Evolutionary conservation across 192 early-diverging fungal genomes (phyloP).

Genomic region (Allomyces javanicus): DNA sequence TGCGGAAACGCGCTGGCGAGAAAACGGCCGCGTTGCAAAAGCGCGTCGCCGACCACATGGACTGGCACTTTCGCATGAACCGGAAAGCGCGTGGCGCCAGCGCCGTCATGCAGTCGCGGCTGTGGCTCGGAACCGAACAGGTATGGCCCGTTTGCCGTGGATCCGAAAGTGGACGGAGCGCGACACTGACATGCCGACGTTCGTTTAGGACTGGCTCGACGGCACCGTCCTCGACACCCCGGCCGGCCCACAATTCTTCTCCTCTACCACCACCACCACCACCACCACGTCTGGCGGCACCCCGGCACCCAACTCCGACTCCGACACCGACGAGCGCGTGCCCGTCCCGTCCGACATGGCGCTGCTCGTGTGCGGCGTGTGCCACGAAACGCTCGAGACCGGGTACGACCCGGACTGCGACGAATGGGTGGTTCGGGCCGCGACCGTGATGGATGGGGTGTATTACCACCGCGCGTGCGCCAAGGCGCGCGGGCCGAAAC

Average conservation of each 20-base stretch:
- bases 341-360: not conserved
- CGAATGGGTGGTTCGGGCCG: not conserved
- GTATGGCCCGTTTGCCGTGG: too few species aligned
- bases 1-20: not conserved
- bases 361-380: not conserved
- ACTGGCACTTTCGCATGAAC: not conserved
- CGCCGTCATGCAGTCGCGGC: not conserved
- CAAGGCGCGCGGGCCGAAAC: not conserved
- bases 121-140: not conserved
- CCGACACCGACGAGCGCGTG: not conserved
- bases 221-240: not conserved
- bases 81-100: not conserved
- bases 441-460: not conserved
- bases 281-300: not conserved
- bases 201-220: not conserved
- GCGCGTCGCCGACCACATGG: not conserved
- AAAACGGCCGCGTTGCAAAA: not conserved
- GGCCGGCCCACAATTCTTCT: not conserved
- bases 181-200: not conserved
- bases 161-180: too few species aligned
- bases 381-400: not conserved
- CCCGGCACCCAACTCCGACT: not conserved
- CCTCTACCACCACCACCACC: too few species aligned
- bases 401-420: not conserved
- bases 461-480: not conserved